Base-by-base conservation (phyloP, 495 filamentous ascomycete species). In the Daldinia loculata region DNA sequence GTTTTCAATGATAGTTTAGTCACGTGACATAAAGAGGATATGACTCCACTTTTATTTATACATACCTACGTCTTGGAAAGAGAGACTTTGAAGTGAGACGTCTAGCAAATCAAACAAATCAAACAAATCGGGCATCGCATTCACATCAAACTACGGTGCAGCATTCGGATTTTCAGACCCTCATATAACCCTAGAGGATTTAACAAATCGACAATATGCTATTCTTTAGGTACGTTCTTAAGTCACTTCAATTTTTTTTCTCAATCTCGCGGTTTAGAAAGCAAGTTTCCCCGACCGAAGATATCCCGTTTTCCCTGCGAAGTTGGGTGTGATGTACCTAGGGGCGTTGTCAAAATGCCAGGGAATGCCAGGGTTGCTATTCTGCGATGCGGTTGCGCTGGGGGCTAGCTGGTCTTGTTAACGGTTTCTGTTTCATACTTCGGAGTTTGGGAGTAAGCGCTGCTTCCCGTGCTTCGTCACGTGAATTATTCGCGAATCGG, bases 151-250 rank as follows among this genome's bases (percentile, higher is more conserved):
- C 19, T 8, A 48, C 43, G 43, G 29, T 56, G 14, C 55, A 50
- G 58, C 14, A 57, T 55, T 41, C 67, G 66, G 39, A 53, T 68
- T 62, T 45, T 39, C 22, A 55, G 29, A 41, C 6, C 3, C 39
- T 24, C 34, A 30, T 53, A 2, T 36, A 43, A 30, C 30, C 14
- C 39, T 7, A 24, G 27, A 29, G 56, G 34, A 29, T 51, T n/a
- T 41, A 39, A 36, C 17, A 15, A 32, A 57, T 7, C 19, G 5
- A 56, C 68, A 78, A 66, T 15, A 88, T 89, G 86, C 80, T 88
- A 62, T 89, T 88, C 78, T 89, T 89, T 75, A 88, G 86, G 86
- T 88, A 80, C 11, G 75, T 69, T 26, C 1, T 32, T 1, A 8
- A 56, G 1, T 14, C 2, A 4, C 4, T 1, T 15, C 14, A 15